Evolutionary conservation across 495 filamentous ascomycete genomes (phyloP).

Genomic region (Usnea hakonensis): DNA sequence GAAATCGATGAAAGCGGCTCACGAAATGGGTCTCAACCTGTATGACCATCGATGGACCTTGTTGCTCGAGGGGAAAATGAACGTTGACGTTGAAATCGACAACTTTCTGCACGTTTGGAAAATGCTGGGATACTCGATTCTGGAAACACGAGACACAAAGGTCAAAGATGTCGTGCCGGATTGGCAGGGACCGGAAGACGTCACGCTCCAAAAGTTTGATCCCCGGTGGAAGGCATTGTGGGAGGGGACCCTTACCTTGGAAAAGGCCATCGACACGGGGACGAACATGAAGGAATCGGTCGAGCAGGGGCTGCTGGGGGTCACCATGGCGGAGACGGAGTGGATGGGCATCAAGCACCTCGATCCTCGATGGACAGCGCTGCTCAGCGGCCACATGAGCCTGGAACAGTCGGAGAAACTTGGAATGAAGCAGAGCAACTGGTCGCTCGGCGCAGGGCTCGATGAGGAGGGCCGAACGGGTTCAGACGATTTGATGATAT

Average conservation of each 20-base stretch:
- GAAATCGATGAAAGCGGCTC: neutral
- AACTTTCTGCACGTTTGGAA: conserved; percentile 3
- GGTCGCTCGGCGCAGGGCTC: neutral
- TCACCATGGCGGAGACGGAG: conserved; percentile 10
- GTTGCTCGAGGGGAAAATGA: neutral
- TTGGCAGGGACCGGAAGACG: neutral
- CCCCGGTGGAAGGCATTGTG: conserved; percentile 8
- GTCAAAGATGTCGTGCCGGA: conserved; percentile 6
- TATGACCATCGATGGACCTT: neutral
- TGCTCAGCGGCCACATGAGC: conserved; percentile 3
- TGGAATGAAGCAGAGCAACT: conserved; percentile 10
- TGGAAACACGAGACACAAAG: conserved; percentile 1
- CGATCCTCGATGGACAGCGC: conserved; percentile 7
- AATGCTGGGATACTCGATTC: conserved; percentile 14
- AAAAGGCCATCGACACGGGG: neutral
- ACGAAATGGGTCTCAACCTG: neutral
- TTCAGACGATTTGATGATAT: neutral
- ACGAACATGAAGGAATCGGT: conserved; percentile 2
- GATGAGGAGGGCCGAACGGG: neutral
- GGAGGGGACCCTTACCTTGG: conserved; percentile 1
- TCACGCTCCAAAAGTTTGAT: neutral
- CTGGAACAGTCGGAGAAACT: neutral
- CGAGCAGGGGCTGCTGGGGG: neutral
- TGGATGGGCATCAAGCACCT: conserved; percentile 9
- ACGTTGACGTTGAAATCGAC: neutral